These are phyloP conservation scores for Ophiostoma populinum DNA, from an alignment of 2,329 filamentous ascomycete genomes.

Conservation along the genomic window DNA sequence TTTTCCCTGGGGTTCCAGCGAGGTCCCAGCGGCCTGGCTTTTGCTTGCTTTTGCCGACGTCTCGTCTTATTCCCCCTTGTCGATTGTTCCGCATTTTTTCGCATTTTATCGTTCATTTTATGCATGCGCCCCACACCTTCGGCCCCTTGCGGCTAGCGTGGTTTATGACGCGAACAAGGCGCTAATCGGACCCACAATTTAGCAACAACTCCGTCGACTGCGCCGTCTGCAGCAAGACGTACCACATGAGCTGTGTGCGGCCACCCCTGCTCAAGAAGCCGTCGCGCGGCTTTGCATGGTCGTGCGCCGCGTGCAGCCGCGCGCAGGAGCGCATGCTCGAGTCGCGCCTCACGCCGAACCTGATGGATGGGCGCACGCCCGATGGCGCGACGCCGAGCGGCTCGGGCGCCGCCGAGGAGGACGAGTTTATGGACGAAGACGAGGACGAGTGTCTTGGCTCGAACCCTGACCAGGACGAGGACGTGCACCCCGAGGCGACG, in stretches of 20 bases:
- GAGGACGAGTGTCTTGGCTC: constrained; percentile 52
- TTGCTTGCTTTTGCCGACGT: no score
- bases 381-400: constrained; percentile 3
- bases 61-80: no score
- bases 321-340: constrained; percentile 90
- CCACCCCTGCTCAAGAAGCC: constrained; percentile 90
- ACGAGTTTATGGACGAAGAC: constrained; percentile 49
- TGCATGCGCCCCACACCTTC: constrained; percentile 7
- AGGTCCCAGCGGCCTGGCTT: no score
- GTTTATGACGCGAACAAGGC: constrained; percentile 8
- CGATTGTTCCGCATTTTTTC: no score
- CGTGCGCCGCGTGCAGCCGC: constrained; percentile 86
- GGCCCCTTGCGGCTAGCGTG: constrained; percentile 8
- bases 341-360: constrained; percentile 67
- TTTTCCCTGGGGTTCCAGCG: no score
- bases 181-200: constrained; percentile 12
- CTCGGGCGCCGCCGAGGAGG: constrained; percentile 43
- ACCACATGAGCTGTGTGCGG: constrained; percentile 96
- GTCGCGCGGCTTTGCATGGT: constrained; percentile 94
- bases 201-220: constrained; percentile 94
- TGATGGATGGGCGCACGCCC: constrained; percentile 49
- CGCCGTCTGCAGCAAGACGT: constrained; percentile 84
- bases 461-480: constrained; percentile 39
- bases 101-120: constrained; percentile 8
- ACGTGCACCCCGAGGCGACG: constrained; percentile 42